Percentiles rank a stretch among this genome's conserved stretches.
Conservation (phyloP, 495 filamentous ascomycete genomes). For the Cercophora sp. region DNA sequence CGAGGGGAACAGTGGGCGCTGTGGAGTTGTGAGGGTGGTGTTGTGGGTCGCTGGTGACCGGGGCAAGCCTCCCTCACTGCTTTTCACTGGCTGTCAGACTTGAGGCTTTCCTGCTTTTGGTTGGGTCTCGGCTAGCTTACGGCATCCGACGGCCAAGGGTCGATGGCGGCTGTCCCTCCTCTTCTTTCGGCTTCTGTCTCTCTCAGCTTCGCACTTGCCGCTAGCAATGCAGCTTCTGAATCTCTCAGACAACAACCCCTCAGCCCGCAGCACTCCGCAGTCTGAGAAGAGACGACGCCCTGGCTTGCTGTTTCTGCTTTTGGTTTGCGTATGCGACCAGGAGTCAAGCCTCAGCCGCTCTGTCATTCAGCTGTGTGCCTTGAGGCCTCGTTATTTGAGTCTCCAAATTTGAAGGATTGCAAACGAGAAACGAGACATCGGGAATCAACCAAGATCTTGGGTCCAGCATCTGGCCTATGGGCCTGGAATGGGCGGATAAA, state of each 20-base stretch:
- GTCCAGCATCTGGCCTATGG: too few relatives aligned
- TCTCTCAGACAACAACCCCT: background rate
- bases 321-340: too few relatives aligned
- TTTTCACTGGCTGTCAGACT: background rate
- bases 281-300: background rate
- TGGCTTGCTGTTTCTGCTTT: too few relatives aligned
- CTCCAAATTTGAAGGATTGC: conserved; percentile 3
- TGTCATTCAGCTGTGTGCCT: too few relatives aligned
- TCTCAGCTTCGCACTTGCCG: conserved; percentile 18
- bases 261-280: background rate
- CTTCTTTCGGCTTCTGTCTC: conserved; percentile 31
- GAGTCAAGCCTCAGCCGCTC: too few relatives aligned
- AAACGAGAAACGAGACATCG: background rate
- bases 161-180: conserved; percentile 19
- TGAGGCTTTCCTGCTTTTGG: conserved; percentile 19
- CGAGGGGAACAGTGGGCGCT: conserved; percentile 13
- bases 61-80: conserved; percentile 13
- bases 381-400: too few relatives aligned
- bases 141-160: conserved; percentile 19
- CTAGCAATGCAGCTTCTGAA: conserved; percentile 17
- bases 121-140: conserved; percentile 19
- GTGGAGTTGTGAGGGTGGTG: conserved; percentile 17
- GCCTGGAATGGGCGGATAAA: too few relatives aligned
- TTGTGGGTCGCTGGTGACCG: conserved; percentile 2
- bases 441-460: background rate